phyloP scores from a whole-genome alignment of 2,329 filamentous ascomycete genomes.

The Biscogniauxia sp. region DNA sequence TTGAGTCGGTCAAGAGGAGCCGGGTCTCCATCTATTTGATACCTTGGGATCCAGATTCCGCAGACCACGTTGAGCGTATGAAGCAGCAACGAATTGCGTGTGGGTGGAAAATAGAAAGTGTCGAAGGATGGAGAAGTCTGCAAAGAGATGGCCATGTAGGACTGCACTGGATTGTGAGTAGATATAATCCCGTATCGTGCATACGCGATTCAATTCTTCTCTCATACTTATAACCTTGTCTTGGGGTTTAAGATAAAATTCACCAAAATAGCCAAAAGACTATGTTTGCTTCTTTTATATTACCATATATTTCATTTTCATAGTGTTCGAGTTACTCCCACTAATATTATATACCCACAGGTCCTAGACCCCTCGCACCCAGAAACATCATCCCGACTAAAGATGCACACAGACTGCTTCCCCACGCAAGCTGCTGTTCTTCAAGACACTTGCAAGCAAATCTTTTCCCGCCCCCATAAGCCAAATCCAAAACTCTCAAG shows the following conservation, averaged over 20 bases:
- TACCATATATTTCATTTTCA: too few relatives aligned
- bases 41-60: slow-evolving; percentile 22
- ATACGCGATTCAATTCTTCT: not conserved
- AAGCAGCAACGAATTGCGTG: slow-evolving; percentile 19
- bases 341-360: slow-evolving; percentile 9
- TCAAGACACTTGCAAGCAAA: slow-evolving; percentile 16
- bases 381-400: slow-evolving; percentile 15
- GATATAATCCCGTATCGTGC: not conserved
- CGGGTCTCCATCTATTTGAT: slow-evolving; percentile 3
- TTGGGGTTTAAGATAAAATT: too few relatives aligned
- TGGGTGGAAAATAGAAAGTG: slow-evolving; percentile 19
- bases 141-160: slow-evolving; percentile 16
- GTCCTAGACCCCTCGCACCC: slow-evolving; percentile 18
- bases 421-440: slow-evolving; percentile 16
- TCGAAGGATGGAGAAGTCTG: slow-evolving; percentile 14
- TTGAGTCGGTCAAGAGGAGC: not conserved
- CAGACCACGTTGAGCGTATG: slow-evolving; percentile 21
- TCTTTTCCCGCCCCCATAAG: slow-evolving; percentile 17
- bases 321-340: not conserved
- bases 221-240: not conserved
- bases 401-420: slow-evolving; percentile 21
- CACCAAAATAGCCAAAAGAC: too few relatives aligned
- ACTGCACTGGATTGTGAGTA: slow-evolving; percentile 21
- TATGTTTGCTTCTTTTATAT: too few relatives aligned
- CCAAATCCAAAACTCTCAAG: slow-evolving; percentile 4